Conservation (phyloP, 805 yeast genomes). For the Yarrowia bubula region DNA sequence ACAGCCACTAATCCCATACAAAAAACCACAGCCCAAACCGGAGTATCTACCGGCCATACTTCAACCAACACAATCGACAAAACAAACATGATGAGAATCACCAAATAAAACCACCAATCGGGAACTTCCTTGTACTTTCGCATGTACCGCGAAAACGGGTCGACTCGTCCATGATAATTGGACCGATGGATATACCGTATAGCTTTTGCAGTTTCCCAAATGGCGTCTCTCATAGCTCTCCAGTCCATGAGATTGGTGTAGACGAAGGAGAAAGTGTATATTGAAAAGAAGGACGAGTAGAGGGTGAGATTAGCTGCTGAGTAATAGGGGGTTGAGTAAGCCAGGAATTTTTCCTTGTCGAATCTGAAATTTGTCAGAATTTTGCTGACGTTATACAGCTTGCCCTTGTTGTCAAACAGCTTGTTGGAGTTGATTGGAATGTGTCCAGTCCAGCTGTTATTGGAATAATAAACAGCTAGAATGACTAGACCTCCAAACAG, state of each 20-base stretch:
- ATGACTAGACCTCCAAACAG: slow-evolving; percentile 49
- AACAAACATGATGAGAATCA: slow-evolving; percentile 46
- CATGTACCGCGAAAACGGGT: slow-evolving; percentile 53
- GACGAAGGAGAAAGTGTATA: slow-evolving; percentile 55
- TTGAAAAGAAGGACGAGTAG: slow-evolving; percentile 56
- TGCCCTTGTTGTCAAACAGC: slow-evolving; percentile 53
- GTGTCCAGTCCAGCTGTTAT: slow-evolving; percentile 57
- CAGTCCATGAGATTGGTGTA: slow-evolving; percentile 37
- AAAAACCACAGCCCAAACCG: slow-evolving; percentile 61
- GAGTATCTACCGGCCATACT: slow-evolving; percentile 47
- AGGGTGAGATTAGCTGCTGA: slow-evolving; percentile 47
- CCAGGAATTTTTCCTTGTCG: slow-evolving; percentile 48
- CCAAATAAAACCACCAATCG: slow-evolving; percentile 49
- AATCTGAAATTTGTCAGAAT: slow-evolving; percentile 43
- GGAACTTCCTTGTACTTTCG: slow-evolving; percentile 51
- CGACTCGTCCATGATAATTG: slow-evolving; percentile 32
- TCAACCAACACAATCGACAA: slow-evolving; percentile 46
- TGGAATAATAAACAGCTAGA: slow-evolving; percentile 50
- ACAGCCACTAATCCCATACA: slow-evolving; percentile 52
- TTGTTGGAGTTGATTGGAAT: slow-evolving; percentile 57
- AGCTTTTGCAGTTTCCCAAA: background rate
- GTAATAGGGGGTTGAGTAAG: slow-evolving; percentile 67
- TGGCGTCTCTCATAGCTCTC: slow-evolving; percentile 31
- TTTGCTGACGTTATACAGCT: slow-evolving; percentile 47
- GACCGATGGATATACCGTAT: background rate